phyloP scores from a whole-genome alignment of 441 rosid species.

The Euphorbia neoarborescens region DNA sequence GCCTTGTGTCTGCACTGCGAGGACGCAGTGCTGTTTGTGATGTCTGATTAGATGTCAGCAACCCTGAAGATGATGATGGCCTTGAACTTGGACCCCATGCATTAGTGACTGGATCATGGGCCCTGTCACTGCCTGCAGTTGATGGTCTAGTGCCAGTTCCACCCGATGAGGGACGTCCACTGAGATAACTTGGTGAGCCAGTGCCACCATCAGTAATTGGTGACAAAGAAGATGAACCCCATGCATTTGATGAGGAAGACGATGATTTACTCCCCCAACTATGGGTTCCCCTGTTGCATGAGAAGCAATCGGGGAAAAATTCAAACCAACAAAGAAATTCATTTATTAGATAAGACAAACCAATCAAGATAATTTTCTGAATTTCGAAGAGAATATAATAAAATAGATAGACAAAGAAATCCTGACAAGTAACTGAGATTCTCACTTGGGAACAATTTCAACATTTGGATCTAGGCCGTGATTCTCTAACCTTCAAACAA shows the following conservation, averaged over 20 bases:
- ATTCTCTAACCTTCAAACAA: constrained; percentile 77
- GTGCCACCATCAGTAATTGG: constrained; percentile 65
- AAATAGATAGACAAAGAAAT: neutral
- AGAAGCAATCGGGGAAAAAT: constrained; percentile 15
- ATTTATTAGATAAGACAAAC: constrained; percentile 1
- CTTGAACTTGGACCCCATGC: constrained; percentile 79
- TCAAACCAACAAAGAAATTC: constrained; percentile 5
- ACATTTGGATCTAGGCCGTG: constrained; percentile 92
- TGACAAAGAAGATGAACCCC: constrained; percentile 72
- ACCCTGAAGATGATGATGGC: constrained; percentile 95
- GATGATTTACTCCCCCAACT: constrained; percentile 91
- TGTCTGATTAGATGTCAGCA: constrained; percentile 62
- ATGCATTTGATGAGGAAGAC: constrained; percentile 62
- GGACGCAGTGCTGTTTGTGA: constrained; percentile 66
- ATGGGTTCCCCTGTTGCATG: constrained; percentile 68
- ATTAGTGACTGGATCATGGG: constrained; percentile 46
- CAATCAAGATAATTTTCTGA: constrained; percentile 2
- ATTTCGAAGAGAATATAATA: neutral
- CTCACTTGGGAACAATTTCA: constrained; percentile 99
- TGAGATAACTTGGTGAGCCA: constrained; percentile 71
- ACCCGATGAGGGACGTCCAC: constrained; percentile 92
- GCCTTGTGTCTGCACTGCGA: constrained; percentile 96
- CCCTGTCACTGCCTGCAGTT: constrained; percentile 79
- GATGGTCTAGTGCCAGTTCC: constrained; percentile 92
- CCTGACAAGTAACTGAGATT: constrained; percentile 15